phyloP scores from a whole-genome alignment of 306 rosid genomes.

The Quercus bicolor region DNA sequence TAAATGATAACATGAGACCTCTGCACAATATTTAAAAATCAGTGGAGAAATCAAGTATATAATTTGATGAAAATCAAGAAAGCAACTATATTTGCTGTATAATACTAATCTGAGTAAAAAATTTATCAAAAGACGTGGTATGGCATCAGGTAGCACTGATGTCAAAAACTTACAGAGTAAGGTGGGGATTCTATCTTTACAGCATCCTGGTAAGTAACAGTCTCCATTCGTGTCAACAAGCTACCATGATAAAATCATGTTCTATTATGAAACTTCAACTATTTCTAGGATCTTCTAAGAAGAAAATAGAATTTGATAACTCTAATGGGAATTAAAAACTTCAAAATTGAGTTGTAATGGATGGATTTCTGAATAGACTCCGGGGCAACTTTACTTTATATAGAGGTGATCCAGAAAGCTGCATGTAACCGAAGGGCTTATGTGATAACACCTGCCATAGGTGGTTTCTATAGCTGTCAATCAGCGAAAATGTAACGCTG shows the following conservation, averaged over 20 bases:
- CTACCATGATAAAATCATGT: neutral
- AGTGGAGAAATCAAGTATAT: neutral
- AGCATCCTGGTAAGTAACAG: neutral
- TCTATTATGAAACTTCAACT: neutral
- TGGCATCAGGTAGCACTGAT: neutral
- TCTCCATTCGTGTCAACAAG: neutral
- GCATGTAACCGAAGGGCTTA: conserved; percentile 3
- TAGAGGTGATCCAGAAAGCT: conserved; percentile 7
- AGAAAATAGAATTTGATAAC: neutral
- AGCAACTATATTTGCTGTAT: neutral
- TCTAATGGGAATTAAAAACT: neutral
- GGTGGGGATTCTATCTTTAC: neutral
- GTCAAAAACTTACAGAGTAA: neutral
- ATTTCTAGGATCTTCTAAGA: neutral
- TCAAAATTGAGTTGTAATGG: neutral
- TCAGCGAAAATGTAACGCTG: neutral
- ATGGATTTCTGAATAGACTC: neutral
- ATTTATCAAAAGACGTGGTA: neutral
- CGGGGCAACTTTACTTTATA: neutral
- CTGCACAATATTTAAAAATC: neutral
- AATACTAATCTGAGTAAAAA: neutral
- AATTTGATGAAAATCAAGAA: neutral
- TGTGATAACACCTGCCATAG: conserved; percentile 16
- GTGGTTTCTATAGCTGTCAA: neutral
- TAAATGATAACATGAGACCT: neutral